phyloP scores from a whole-genome alignment of 768 basidiomycete genomes.

The Boletus rubropictus region DNA sequence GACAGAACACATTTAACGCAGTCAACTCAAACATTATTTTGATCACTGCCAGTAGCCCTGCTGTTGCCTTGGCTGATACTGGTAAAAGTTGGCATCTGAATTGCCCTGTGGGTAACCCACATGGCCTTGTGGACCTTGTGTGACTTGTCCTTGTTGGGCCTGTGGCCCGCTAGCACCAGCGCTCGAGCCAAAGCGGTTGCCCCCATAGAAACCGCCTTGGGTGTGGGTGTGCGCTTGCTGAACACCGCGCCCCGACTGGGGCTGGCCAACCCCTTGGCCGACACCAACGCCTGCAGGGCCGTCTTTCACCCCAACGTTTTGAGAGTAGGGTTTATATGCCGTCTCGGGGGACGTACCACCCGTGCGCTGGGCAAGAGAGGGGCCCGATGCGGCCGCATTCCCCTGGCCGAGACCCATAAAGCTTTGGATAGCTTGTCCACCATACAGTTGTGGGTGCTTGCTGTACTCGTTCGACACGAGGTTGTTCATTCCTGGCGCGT shows the following conservation, averaged over 20 bases:
- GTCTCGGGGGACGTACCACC: conserved; percentile 62
- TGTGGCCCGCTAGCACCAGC: conserved; percentile 42
- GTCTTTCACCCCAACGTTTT: conserved; percentile 51
- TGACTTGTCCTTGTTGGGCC: conserved; percentile 40
- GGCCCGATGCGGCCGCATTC: conserved; percentile 39
- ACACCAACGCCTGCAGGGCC: conserved; percentile 43
- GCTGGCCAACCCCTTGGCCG: conserved; percentile 29
- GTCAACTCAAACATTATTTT: conserved; percentile 8
- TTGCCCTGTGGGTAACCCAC: conserved; percentile 49
- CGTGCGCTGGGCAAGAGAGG: conserved; percentile 38
- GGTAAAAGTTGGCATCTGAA: conserved; percentile 64
- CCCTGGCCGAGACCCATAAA: conserved; percentile 61
- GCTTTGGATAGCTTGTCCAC: conserved; percentile 57
- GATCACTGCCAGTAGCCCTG: conserved; percentile 51
- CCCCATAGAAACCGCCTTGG: conserved; percentile 43
- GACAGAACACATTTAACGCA: conserved; percentile 1
- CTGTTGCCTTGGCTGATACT: conserved; percentile 62
- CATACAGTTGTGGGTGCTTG: conserved; percentile 43
- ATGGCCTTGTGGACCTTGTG: conserved; percentile 35
- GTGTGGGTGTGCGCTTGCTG: conserved; percentile 40
- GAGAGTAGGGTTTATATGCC: conserved; percentile 69
- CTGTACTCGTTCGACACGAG: conserved; percentile 39
- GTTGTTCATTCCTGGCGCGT: conserved; percentile 39
- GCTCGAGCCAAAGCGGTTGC: conserved; percentile 38
- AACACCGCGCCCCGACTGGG: conserved; percentile 39